These are phyloP conservation scores for Ilyonectria robusta DNA, from an alignment of 2,329 filamentous ascomycete genomes.

Conservation along the genomic window DNA sequence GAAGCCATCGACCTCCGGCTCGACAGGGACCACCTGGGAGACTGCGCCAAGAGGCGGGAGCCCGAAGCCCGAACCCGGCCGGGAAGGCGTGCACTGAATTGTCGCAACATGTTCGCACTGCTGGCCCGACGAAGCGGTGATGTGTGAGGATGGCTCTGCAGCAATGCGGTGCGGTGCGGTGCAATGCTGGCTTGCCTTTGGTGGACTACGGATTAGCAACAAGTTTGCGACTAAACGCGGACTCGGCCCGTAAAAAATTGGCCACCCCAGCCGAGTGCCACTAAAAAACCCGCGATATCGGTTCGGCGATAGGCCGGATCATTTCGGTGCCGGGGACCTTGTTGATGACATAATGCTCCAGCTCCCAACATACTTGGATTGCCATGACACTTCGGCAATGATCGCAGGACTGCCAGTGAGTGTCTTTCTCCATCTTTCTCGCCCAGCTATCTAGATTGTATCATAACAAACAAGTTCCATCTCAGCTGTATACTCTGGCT, in stretches of 20 bases:
- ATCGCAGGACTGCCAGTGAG: too few relatives aligned
- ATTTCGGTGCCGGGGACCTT: conserved; percentile 44
- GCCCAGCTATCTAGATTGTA: too few relatives aligned
- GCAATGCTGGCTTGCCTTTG: conserved; percentile 17
- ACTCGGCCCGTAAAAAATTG: conserved; percentile 41
- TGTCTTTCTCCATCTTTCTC: too few relatives aligned
- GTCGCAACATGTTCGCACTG: conserved; percentile 53
- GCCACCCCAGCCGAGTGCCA: conserved; percentile 24
- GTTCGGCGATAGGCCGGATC: conserved; percentile 50
- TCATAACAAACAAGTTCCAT: too few relatives aligned
- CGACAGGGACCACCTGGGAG: conserved; percentile 38
- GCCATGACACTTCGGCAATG: too few relatives aligned
- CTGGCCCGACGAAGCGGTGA: conserved; percentile 15
- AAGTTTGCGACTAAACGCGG: conserved; percentile 43
- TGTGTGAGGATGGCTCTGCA: conserved; percentile 19
- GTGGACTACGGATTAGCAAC: conserved; percentile 11
- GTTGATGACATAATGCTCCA: conserved; percentile 46
- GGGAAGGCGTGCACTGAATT: conserved; percentile 52
- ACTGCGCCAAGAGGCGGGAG: conserved; percentile 44
- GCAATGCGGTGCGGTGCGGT: conserved; percentile 33
- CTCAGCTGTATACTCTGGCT: too few relatives aligned
- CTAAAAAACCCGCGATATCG: conserved; percentile 35
- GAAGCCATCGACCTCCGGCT: conserved; percentile 51
- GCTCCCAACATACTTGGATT: too few relatives aligned
- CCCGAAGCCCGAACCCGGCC: conserved; percentile 44